Percentiles rank a stretch among this genome's conserved stretches.
These are phyloP conservation scores for Debaryomyces sp. DNA, from an alignment of 1,139 yeast species.

Conservation along the genomic window DNA sequence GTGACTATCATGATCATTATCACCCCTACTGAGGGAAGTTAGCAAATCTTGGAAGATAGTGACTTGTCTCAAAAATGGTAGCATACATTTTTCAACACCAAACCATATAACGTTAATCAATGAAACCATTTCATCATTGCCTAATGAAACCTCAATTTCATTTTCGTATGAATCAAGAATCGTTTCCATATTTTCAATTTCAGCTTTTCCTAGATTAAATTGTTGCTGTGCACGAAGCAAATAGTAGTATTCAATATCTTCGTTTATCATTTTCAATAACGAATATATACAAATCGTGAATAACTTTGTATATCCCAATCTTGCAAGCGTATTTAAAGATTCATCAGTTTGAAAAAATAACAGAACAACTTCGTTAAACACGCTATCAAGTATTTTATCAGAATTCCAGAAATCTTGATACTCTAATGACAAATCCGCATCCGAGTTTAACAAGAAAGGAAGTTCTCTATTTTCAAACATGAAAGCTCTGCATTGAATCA, in stretches of 20 bases:
- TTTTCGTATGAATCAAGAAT: constrained; percentile 3
- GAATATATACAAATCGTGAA: constrained; percentile 27
- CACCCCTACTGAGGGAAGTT: constrained; percentile 29
- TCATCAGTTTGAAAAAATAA: constrained; percentile 50
- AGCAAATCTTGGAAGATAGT: constrained; percentile 38
- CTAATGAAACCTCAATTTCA: constrained; percentile 3
- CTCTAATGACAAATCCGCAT: constrained; percentile 19
- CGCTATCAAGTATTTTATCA: constrained; percentile 28
- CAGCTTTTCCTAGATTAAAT: background rate
- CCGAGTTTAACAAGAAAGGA: constrained; percentile 17
- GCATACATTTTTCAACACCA: constrained; percentile 31
- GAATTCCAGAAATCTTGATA: constrained; percentile 31
- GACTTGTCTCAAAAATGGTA: constrained; percentile 42
- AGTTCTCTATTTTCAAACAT: constrained; percentile 22
- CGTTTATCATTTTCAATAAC: constrained; percentile 14
- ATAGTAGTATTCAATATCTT: constrained; percentile 6
- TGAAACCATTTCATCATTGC: background rate
- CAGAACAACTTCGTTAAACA: constrained; percentile 40
- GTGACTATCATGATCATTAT: constrained; percentile 23
- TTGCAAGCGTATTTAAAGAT: constrained; percentile 37
- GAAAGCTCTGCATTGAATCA: constrained; percentile 34
- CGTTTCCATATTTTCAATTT: constrained; percentile 1
- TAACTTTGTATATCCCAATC: constrained; percentile 32
- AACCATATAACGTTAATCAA: constrained; percentile 21
- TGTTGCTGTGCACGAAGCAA: constrained; percentile 4